Evolutionary conservation across 148 eudicot genomes (phyloP).

Genomic region (Simmondsia chinensis): DNA sequence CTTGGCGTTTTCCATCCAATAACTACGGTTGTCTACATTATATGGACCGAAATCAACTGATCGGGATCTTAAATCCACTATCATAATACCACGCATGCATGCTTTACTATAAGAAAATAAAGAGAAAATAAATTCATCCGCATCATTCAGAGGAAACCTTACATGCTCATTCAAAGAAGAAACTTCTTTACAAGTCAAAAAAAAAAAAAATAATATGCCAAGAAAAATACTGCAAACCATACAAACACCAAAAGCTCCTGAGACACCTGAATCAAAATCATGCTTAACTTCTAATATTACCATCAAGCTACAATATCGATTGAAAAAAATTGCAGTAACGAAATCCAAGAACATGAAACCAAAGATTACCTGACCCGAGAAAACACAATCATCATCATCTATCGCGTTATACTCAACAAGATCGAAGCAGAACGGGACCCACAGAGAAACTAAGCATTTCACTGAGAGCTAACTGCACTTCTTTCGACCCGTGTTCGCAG

Average conservation of each 20-base stretch:
- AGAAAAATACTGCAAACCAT: conserved; percentile 3
- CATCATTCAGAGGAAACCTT: conserved; percentile 8
- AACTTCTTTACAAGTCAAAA: conserved; percentile 8
- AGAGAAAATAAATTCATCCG: too few relatives aligned
- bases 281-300: conserved; percentile 8
- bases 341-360: too few relatives aligned
- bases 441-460: conserved; percentile 67
- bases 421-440: conserved; percentile 56
- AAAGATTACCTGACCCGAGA: too few relatives aligned
- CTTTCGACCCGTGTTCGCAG: conserved; percentile 85
- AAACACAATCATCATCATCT: too few relatives aligned
- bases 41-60: too few relatives aligned
- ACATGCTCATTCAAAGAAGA: conserved; percentile 9
- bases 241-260: conserved; percentile 19
- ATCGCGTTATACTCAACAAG: conserved; percentile 38
- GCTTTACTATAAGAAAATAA: too few relatives aligned
- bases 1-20: too few relatives aligned
- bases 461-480: conserved; percentile 70
- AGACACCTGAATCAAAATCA: conserved; percentile 10
- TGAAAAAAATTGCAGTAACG: neutral
- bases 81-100: too few relatives aligned
- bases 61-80: too few relatives aligned
- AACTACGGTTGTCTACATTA: too few relatives aligned
- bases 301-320: conserved; percentile 4
- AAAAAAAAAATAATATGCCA: neutral